Evolutionary conservation across 306 rosid species (phyloP).

Genomic region (Trifolium repens): DNA sequence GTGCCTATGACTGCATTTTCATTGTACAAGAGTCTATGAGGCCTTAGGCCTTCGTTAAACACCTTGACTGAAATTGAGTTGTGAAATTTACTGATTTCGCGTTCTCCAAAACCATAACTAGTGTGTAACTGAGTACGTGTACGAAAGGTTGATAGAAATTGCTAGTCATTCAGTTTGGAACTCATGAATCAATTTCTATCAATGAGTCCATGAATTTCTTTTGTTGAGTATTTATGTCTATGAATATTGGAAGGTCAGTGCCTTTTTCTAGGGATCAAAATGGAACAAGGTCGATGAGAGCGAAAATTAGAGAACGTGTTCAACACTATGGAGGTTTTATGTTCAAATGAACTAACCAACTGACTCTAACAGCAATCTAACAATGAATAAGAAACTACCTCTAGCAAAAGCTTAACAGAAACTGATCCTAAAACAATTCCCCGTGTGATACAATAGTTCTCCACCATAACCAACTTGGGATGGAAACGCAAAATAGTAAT

Average conservation of each 20-base stretch:
- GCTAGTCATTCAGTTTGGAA: slow-evolving; percentile 11
- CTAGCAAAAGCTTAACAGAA: neutral
- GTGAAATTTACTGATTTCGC: neutral
- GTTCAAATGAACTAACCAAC: neutral
- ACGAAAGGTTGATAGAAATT: slow-evolving; percentile 3
- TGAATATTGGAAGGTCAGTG: neutral
- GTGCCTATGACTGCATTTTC: neutral
- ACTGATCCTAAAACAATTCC: neutral
- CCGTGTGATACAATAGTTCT: neutral
- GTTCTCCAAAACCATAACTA: neutral
- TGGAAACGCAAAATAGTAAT: neutral
- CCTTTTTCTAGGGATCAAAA: neutral
- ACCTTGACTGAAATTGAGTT: slow-evolving; percentile 9
- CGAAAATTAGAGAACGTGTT: neutral
- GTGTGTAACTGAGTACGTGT: neutral
- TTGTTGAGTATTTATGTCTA: neutral
- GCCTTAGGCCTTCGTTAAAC: neutral
- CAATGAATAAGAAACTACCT: neutral
- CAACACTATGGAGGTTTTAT: neutral
- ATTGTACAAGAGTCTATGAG: neutral
- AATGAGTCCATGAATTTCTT: neutral
- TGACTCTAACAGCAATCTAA: neutral
- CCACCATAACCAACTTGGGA: neutral
- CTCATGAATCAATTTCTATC: slow-evolving; percentile 2
- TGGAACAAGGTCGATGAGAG: neutral